Percentiles rank a stretch among this genome's conserved stretches.
These are phyloP conservation scores for Aspergillus carbonarius DNA, from an alignment of 2,329 filamentous ascomycete genomes.

Conservation along the genomic window DNA sequence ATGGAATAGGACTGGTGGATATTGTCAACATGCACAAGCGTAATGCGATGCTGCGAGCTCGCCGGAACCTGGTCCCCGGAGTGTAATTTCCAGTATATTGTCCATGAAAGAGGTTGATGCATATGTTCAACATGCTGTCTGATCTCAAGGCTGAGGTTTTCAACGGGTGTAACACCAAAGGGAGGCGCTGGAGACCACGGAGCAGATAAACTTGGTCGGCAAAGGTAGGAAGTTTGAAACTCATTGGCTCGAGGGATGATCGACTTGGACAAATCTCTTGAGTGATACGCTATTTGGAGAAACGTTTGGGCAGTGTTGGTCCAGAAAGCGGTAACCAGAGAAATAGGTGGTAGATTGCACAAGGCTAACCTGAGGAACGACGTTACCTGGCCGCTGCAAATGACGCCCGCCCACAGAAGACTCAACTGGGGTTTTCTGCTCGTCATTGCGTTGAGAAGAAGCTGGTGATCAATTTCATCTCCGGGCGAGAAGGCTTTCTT, in stretches of 20 bases:
- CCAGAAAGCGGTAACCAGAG: not conserved
- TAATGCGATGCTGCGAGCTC: not conserved
- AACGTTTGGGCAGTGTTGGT: slow-evolving; percentile 8
- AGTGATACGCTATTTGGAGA: slow-evolving; percentile 1
- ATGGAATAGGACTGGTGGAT: not conserved
- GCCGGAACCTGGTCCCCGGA: slow-evolving; percentile 11
- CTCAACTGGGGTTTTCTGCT: not conserved
- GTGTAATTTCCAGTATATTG: slow-evolving; percentile 14
- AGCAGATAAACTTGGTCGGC: not conserved
- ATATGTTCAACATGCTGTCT: slow-evolving; percentile 1
- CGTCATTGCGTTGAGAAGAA: not conserved
- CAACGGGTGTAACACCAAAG: not conserved
- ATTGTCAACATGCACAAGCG: not conserved
- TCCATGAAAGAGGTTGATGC: slow-evolving; percentile 17
- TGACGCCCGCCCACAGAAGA: slow-evolving; percentile 1
- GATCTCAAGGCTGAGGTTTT: slow-evolving; percentile 7
- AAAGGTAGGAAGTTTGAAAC: slow-evolving; percentile 6
- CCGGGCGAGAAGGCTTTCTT: slow-evolving; percentile 9
- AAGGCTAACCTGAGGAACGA: not conserved
- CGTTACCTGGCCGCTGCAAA: not conserved
- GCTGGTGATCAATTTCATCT: not conserved
- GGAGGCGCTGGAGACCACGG: slow-evolving; percentile 10
- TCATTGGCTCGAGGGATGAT: slow-evolving; percentile 1
- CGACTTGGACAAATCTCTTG: not conserved
- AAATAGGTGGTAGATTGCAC: not conserved